Percentiles rank a stretch among this genome's conserved stretches.
These are phyloP conservation scores for Carnegiea gigantea DNA, from an alignment of 179 eudicot species.

Conservation along the genomic window DNA sequence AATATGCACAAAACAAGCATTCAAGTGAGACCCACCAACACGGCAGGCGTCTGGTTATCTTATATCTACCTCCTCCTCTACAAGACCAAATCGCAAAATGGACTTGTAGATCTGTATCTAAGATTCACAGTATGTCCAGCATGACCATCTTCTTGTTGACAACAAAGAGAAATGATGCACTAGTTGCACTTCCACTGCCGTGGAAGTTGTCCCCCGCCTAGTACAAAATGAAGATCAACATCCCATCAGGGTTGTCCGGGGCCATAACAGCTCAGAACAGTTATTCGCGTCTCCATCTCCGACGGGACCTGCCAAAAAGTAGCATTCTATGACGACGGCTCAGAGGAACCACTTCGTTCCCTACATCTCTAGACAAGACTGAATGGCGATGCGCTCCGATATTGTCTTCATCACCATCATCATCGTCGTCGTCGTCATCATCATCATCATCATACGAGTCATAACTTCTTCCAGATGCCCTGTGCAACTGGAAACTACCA, in stretches of 20 bases:
- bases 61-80: constrained; percentile 22
- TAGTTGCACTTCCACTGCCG: constrained; percentile 18
- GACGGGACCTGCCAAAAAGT: constrained; percentile 28
- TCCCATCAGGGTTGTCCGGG: constrained; percentile 10
- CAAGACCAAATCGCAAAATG: constrained; percentile 25
- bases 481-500: constrained; percentile 27
- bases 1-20: constrained; percentile 38
- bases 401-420: constrained; percentile 16
- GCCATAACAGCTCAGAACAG: constrained; percentile 5
- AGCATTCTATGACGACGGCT: constrained; percentile 36
- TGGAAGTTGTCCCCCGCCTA: constrained; percentile 17
- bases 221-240: constrained; percentile 17
- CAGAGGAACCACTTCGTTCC: constrained; percentile 30
- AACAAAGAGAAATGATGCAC: constrained; percentile 22
- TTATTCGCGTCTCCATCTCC: constrained; percentile 30
- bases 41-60: constrained; percentile 13
- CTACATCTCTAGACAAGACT: constrained; percentile 26
- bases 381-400: constrained; percentile 11
- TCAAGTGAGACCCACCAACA: constrained; percentile 25
- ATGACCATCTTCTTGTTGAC: constrained; percentile 12
- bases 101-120: constrained; percentile 24
- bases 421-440: constrained; percentile 12
- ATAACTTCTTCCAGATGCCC: constrained; percentile 28
- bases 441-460: constrained; percentile 28
- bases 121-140: constrained; percentile 24